Evolutionary conservation across 2,329 filamentous ascomycete species (phyloP), one percentile per base, ranked within the genome.

Genomic region (Talaromyces rugulosus): DNA sequence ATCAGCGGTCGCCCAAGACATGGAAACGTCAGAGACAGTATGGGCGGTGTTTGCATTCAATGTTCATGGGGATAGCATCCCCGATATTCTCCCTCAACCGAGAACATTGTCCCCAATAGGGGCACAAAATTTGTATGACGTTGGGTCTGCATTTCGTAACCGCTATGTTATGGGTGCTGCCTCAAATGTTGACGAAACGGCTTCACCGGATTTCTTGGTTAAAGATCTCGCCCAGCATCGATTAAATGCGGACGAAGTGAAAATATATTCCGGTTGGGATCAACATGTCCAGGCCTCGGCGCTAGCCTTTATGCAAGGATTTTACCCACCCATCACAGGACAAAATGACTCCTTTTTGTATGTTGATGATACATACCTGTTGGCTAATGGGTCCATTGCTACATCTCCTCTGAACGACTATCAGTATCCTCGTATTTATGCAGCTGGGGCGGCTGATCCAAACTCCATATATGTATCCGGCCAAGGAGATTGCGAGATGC

Each of bases 221-320:
- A 63, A 72, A 9, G 78, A 77, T 27, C 70, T 87, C 55, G 80
- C 80, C 12, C 71, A 75, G 5, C 74, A 81, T 59, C 70, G 73
- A 31, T 63, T 84, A 16, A 70, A 81, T 62, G 72, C 78, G 8
- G 71, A 79, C 18, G 77, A 86, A 63, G 66, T 86, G 8, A 75
- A 74, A 58, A 72, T 84, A 11, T 71, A 81, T 54, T 77, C 84
- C 0, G 70, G 78, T 30, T 77, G 83, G 30, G 74, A 78, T 34
- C 78, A 82, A 62, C 79, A 78, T 60, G 76, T 79, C 2, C 69
- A 80, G 36, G 80, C 80, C 1, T 85, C 84, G 3, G 84, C 84
- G 12, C 82, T 85, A 66, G 84, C 85, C 2, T 87, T 87, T 67
- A 80, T 87, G 77, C 84, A 87, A 69, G 85, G 83, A 7, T 72